Evolutionary conservation across 371 early-diverging fungal genomes (phyloP).

Genomic region (Saksenaea vasiformis): DNA sequence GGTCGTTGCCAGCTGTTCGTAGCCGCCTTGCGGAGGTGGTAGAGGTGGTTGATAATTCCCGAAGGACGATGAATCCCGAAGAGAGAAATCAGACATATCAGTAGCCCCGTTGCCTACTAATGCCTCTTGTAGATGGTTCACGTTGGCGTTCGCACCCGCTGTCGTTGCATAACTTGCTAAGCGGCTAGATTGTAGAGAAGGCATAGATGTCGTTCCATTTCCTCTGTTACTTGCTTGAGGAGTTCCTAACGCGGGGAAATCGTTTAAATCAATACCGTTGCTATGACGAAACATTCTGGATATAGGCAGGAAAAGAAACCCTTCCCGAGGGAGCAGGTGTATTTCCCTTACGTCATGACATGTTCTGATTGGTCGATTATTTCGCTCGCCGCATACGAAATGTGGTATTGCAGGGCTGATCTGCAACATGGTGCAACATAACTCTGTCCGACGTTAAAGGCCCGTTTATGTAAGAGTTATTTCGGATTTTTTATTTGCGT

Average conservation of each 20-base stretch:
- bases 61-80: slow-evolving; percentile 13
- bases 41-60: slow-evolving; percentile 20
- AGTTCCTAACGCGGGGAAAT: slow-evolving; percentile 52
- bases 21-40: slow-evolving; percentile 11
- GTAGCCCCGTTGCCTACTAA: slow-evolving; percentile 20
- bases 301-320: not conserved
- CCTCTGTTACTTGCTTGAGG: slow-evolving; percentile 34
- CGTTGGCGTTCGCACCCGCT: slow-evolving; percentile 24
- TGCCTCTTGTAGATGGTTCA: slow-evolving; percentile 32
- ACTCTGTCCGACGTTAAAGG: too few relatives aligned
- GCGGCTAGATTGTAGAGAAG: slow-evolving; percentile 31
- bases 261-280: slow-evolving; percentile 49
- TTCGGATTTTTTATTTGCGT: too few relatives aligned
- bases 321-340: not conserved
- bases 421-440: too few relatives aligned
- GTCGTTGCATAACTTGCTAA: slow-evolving; percentile 50
- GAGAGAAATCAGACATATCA: slow-evolving; percentile 8
- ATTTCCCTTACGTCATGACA: slow-evolving; percentile 1
- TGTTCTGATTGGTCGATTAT: not conserved
- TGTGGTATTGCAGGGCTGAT: too few relatives aligned
- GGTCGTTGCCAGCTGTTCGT: slow-evolving; percentile 25
- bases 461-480: too few relatives aligned
- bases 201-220: slow-evolving; percentile 19
- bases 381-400: too few relatives aligned
- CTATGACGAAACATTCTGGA: slow-evolving; percentile 43